Percentiles rank a stretch among this genome's conserved stretches.
phyloP scores from a whole-genome alignment of 345 rosid genomes.

The Pugionium dolabratum region DNA sequence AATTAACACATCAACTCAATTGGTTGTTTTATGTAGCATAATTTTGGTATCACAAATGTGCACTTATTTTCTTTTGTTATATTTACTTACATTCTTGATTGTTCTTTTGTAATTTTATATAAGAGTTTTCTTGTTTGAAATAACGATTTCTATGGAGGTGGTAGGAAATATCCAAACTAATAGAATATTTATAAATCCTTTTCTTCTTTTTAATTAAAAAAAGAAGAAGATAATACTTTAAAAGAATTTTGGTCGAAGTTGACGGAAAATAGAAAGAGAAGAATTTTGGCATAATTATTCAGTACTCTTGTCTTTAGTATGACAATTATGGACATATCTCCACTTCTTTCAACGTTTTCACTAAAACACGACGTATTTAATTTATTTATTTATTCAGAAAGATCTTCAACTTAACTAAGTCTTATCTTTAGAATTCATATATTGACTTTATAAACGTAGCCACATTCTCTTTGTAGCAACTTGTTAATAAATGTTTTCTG shows the following conservation, averaged over 20 bases:
- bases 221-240: not conserved
- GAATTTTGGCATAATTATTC: not conserved
- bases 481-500: slow-evolving; percentile 12
- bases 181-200: slow-evolving; percentile 9
- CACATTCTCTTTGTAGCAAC: slow-evolving; percentile 15
- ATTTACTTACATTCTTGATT: slow-evolving; percentile 3
- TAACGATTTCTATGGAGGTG: slow-evolving; percentile 12
- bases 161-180: slow-evolving; percentile 25
- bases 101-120: not conserved
- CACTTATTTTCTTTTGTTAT: slow-evolving; percentile 1
- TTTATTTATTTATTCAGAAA: not conserved
- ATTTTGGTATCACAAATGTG: not conserved
- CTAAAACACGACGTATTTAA: slow-evolving; percentile 15
- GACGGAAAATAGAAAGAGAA: slow-evolving; percentile 7
- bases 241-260: slow-evolving; percentile 4
- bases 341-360: slow-evolving; percentile 22
- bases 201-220: slow-evolving; percentile 5
- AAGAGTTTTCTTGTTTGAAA: slow-evolving; percentile 30
- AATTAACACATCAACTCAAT: slow-evolving; percentile 1
- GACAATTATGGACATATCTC: slow-evolving; percentile 13
- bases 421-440: slow-evolving; percentile 14
- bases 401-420: slow-evolving; percentile 1
- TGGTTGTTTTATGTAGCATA: slow-evolving; percentile 25
- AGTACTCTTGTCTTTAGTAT: slow-evolving; percentile 14
- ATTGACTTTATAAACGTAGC: slow-evolving; percentile 26